Base-by-base conservation (phyloP, 208 protist species). In the Acanthamoeba royreba region DNA sequence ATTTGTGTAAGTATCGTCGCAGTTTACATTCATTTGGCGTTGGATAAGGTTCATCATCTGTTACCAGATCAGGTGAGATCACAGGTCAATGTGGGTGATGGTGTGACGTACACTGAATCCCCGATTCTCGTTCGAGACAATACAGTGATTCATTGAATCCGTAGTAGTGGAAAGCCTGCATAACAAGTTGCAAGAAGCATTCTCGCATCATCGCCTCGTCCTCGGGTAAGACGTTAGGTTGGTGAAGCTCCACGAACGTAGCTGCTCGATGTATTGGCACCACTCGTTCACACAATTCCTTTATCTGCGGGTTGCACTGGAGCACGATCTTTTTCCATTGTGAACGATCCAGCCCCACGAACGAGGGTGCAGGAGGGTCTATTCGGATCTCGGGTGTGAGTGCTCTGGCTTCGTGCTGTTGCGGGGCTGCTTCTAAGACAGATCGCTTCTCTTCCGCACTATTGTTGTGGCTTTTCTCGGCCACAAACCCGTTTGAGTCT, bases 321-420 rank as follows among this genome's bases (percentile, higher is more conserved):
- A 87, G 79, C 28, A 87, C 79, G n/a, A 31, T 58, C 47, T 58
- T 87, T 43, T 58, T 87, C 79, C 79, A 87, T n/a, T 58, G 79
- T 0, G 79, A 61, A 17, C 79, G 38, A 25, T 87, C 79, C 28
- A 87, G 45, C 1, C 38, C 66, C n/a, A n/a, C n/a, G n/a, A n/a
- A n/a, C n/a, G n/a, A n/a, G n/a, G n/a, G n/a, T n/a, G n/a, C n/a
- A n/a, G n/a, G n/a, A n/a, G n/a, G n/a, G 46, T 79, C 38, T 7
- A 72, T 11, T 11, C 33, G 33, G 4, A 42, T 19, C 13, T 55
- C 13, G 49, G 9, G 49, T 19, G 49, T 19, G 49, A 9, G 49
- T 55, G 49, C 9, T 9, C 49, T 25, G 49, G 9, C 11, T 45
- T 31, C 19, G 1, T 33, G 63, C 63, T n/a, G n/a, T n/a, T n/a